Base-by-base conservation (phyloP, 2,329 filamentous ascomycete genomes). In the Chaetothyriales sp. region DNA sequence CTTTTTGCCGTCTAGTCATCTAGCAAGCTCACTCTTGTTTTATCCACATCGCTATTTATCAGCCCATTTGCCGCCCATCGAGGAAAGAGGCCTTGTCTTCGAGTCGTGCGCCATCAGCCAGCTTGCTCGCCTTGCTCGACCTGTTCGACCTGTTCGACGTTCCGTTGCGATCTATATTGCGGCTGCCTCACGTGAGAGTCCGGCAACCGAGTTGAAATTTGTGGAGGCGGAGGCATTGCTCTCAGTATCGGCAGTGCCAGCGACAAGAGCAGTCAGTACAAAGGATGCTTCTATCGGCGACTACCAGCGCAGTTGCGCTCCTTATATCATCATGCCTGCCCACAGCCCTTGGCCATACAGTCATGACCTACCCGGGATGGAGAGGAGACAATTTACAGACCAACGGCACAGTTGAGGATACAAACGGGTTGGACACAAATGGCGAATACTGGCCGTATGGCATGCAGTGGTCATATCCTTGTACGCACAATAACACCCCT, bases 381-480 rank as follows among this genome's bases (percentile, higher is more conserved):
- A 72, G 88, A 76, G 88, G 87, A 57, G 82, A 94, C 72, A 93
- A 87, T 65, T 77, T 94, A 55, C 76, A 83, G 63, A 84, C 82
- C 44, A 93, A 87, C 65, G 79, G 78, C 2, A 80, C 77, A 2
- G 60, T 72, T 20, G 61, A 66, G 32, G 66, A 71, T 12, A 60
- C 68, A n/a, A 64, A 63, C 44, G 71, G 71, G 10, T 59, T 80
- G 3, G 70, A 66, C 50, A 65, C 63, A 36, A 61, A 64, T 18
- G 60, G 64, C 36, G 74, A 74, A 49, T 63, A 69, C 0, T 92
- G 79, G 60, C 88, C 88, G 1, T 94, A 85, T 59, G 89, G 88
- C 69, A 90, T 92, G 85, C 84, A 94, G 71, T 95, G 88, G 88
- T 80, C 82, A 65, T 95, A 94, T 72, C 88, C 89, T 67, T 95